Evolutionary conservation across 305 asterid genomes (phyloP).

Genomic region (Rubia peregrina): DNA sequence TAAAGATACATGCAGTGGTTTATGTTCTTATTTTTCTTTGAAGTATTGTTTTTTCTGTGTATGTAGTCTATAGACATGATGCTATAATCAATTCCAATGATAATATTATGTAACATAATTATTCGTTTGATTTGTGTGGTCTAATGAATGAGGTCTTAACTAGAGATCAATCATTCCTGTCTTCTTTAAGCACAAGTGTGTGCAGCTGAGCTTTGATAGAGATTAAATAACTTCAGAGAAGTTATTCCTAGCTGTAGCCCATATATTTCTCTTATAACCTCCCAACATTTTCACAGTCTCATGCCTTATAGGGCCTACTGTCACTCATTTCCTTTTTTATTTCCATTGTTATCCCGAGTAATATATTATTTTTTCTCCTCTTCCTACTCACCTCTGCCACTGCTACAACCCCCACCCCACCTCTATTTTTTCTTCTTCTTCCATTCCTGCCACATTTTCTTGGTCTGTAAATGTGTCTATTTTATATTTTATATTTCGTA

Average conservation of each 20-base stretch:
- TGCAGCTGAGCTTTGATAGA: neutral
- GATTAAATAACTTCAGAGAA: neutral
- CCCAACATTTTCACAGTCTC: neutral
- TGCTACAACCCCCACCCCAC: too few relatives aligned
- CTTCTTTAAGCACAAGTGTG: neutral
- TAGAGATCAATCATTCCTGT: neutral
- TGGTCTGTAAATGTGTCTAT: neutral
- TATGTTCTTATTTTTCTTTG: neutral
- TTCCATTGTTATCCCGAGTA: too few relatives aligned
- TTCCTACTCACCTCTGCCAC: too few relatives aligned
- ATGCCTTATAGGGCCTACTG: neutral
- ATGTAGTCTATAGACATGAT: neutral
- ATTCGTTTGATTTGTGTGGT: neutral
- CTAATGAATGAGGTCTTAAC: neutral
- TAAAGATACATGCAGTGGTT: neutral
- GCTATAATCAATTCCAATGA: neutral
- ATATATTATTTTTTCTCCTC: neutral
- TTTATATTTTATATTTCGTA: neutral
- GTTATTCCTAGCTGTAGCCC: neutral
- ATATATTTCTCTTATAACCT: neutral
- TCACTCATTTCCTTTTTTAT: neutral
- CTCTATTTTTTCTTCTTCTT: too few relatives aligned
- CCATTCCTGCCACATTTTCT: neutral
- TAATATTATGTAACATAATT: neutral
- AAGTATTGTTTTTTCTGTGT: neutral